Evolutionary conservation across 2,329 filamentous ascomycete genomes (phyloP), one percentile per base, ranked within the genome.

Genomic region (Penicillium rolfsii): DNA sequence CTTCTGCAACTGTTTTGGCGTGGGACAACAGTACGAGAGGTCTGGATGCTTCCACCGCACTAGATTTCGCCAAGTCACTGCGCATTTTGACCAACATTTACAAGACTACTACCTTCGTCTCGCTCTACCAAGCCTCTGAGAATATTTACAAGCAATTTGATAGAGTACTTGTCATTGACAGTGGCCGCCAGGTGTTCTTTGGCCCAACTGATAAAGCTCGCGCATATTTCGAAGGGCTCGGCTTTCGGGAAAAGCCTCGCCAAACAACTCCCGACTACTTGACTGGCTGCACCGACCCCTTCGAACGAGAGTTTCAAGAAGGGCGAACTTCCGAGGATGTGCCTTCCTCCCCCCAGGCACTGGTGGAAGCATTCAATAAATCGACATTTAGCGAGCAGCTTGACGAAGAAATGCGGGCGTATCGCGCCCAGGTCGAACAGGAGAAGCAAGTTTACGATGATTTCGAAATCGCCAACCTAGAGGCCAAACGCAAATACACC

Each of bases 251-350:
- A 7, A 89, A 89, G 54, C 90, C 90, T 1, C 84, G 91, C 54
- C 90, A 93, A 74, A 95, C 91, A 0, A 92, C 89, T 0, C 89
- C 91, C 0, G 91, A 95, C 72, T 95, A 92, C 68, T 80, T 95
- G 11, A 94, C 91, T 0, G 90, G 89, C 45, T 93, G 89, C 73
- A 95, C 91, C 1, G 91, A 94, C 71, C 85, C 89, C n/a, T 93
- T 90, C 66, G 91, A 96, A 75, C 85, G 92, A 41, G 87, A 89
- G 52, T 95, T 92, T 72, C 85, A 88, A 38, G 77, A 85, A 0
- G 91, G 91, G 0, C 82, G 85, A 67, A 89, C 86, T 5, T 77
- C 83, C 4, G 81, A 83, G 4, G 87, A 93, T 68, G 87, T 88
- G 0, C 91, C 91, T 0, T 86, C 89, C 57, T 86, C 81, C 22